Evolutionary conservation across 2,329 filamentous ascomycete species (phyloP), one percentile per base, ranked within the genome.

Genomic region (Nothopassalora personata): DNA sequence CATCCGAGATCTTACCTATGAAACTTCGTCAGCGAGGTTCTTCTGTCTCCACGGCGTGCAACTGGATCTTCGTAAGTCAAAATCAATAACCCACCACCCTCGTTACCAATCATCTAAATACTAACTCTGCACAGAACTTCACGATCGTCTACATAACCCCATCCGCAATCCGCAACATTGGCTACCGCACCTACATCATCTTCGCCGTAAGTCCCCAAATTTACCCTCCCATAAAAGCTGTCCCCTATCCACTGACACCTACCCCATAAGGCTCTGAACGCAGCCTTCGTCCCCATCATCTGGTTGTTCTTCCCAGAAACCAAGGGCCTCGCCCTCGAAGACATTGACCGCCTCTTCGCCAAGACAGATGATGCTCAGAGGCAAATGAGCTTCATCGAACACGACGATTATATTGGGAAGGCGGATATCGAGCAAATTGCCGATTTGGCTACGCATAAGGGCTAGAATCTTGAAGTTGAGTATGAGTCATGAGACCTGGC

Each of bases 91-190:
- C 15, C 15, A n/a, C 61, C 11, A 2, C 11, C 18, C 56, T 19
- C 13, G 33, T 18, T 23, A 4, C 45, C 5, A 30, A 9, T 45
- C 23, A 6, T 3, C 36, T n/a, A 11, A 34, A 19, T 51, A 19
- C 49, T 51, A 10, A 51, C 30, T 5, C 9, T 31, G 13, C 55
- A 9, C 58, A 61, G 15, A 84, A 85, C 71, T 87, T 87, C 71
- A 75, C 86, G 68, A 83, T 88, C 27, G 85, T 88, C 53, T 85
- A 86, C 80, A 82, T 87, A 53, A 86, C 84, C 0, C 85, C 84
- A 0, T 79, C 83, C 6, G 82, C 84, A 5, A 83, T 87, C 62
- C 71, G 74, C 8, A 81, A 77, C 59, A 84, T 85, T 59, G 71
- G 73, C 0, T 84, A 82, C 65, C 72, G 77, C 60, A 84, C 81